Conservation (phyloP, 2,329 filamentous ascomycete genomes). For the Pseudophaeomoniella oleicola region DNA sequence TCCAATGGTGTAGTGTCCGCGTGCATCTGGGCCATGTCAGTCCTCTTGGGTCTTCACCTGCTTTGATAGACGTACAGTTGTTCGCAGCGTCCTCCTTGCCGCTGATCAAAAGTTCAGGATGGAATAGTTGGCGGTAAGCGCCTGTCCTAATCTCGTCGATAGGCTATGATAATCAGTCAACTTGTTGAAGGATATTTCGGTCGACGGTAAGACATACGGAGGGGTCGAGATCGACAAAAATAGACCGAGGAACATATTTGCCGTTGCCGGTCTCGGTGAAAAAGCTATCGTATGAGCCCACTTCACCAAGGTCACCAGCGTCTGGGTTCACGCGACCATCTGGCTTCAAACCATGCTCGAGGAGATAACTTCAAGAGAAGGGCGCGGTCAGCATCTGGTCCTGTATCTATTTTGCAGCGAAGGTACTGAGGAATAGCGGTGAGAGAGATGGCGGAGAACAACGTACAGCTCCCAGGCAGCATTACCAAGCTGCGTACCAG, state of each 20-base stretch:
- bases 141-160: conserved; percentile 55
- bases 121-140: conserved; percentile 47
- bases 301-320: conserved; percentile 34
- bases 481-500: conserved; percentile 53
- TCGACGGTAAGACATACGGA: conserved; percentile 29
- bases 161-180: conserved; percentile 25
- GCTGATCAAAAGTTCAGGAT: conserved; percentile 51
- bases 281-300: conserved; percentile 49
- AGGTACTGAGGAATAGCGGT: conserved; percentile 3
- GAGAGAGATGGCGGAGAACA: conserved; percentile 15
- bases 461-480: conserved; percentile 55
- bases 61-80: conserved; percentile 35
- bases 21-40: conserved; percentile 33
- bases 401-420: conserved; percentile 1
- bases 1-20: conserved; percentile 55
- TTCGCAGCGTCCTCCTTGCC: conserved; percentile 57
- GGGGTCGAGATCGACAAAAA: conserved; percentile 53
- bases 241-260: conserved; percentile 54
- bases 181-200: neutral
- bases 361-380: conserved; percentile 49
- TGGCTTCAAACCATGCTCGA: conserved; percentile 49
- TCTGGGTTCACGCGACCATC: conserved; percentile 46
- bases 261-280: conserved; percentile 50
- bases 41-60: neutral
- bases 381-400: no score